These are phyloP conservation scores for Scortechinia acanthostroma DNA, from an alignment of 2,329 filamentous ascomycete genomes.

Conservation along the genomic window DNA sequence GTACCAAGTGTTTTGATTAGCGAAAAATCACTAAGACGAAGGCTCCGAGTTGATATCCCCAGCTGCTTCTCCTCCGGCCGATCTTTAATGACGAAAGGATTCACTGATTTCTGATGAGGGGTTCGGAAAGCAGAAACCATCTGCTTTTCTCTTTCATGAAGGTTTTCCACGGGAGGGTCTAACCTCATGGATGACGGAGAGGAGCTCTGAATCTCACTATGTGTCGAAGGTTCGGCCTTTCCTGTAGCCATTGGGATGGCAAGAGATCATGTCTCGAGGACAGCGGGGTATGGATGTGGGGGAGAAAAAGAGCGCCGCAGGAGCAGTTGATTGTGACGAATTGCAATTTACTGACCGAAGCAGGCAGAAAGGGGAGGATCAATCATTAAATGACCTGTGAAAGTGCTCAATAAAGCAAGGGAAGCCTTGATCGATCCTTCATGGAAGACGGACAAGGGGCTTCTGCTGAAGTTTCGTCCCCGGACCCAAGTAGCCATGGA, in stretches of 20 bases:
- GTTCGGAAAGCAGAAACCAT: slow-evolving; percentile 15
- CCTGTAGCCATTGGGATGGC: slow-evolving; percentile 26
- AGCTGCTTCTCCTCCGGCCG: slow-evolving; percentile 24
- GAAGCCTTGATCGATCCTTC: no score
- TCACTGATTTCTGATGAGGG: slow-evolving; percentile 17
- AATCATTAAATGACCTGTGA: no score
- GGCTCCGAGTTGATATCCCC: slow-evolving; percentile 20
- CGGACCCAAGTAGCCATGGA: no score
- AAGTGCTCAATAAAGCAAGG: no score
- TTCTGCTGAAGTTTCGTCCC: no score
- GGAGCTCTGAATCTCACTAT: slow-evolving; percentile 14
- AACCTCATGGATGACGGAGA: slow-evolving; percentile 6
- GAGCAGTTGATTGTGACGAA: no score
- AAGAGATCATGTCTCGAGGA: slow-evolving; percentile 19
- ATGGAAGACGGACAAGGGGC: no score
- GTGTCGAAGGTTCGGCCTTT: slow-evolving; percentile 21
- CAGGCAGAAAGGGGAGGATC: no score
- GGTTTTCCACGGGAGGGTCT: slow-evolving; percentile 7
- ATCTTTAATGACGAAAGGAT: slow-evolving; percentile 24
- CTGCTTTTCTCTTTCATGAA: slow-evolving; percentile 18
- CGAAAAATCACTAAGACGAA: slow-evolving; percentile 32
- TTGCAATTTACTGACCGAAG: no score
- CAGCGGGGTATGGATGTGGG: slow-evolving; percentile 4
- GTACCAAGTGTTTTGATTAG: slow-evolving; percentile 38
- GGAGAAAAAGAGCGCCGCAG: slow-evolving; percentile 4